Evolutionary conservation across 2,329 filamentous ascomycete species (phyloP).

Genomic region (Didymella exigua): DNA sequence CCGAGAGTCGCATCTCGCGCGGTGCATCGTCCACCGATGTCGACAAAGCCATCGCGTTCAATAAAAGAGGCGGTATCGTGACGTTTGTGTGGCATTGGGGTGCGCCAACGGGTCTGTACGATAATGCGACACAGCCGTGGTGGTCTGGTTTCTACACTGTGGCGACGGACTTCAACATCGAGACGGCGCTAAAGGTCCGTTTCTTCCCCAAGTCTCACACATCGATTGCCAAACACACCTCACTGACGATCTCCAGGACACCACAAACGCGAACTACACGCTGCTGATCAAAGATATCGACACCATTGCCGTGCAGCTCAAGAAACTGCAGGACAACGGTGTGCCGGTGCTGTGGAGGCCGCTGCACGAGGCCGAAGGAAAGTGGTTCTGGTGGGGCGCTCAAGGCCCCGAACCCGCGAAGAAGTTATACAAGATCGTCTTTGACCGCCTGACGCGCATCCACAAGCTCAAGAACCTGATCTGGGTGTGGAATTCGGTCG

Average conservation of each 20-base stretch:
- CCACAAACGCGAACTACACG: constrained; percentile 55
- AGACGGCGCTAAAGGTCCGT: constrained; percentile 50
- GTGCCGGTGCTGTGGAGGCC: constrained; percentile 57
- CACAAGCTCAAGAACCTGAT: constrained; percentile 57
- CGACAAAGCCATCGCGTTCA: constrained; percentile 55
- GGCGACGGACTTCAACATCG: constrained; percentile 58
- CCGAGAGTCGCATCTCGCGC: constrained; percentile 52
- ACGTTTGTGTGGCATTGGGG: constrained; percentile 59
- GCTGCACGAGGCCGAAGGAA: constrained; percentile 58
- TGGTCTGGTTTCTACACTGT: constrained; percentile 58
- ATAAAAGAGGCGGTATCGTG: constrained; percentile 54
- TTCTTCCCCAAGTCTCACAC: no score
- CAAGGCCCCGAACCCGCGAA: constrained; percentile 55
- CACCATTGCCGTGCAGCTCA: constrained; percentile 55
- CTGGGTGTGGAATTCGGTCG: constrained; percentile 59
- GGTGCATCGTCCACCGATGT: constrained; percentile 52
- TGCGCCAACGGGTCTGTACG: constrained; percentile 54
- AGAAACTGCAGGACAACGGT: constrained; percentile 51
- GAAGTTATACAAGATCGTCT: constrained; percentile 53
- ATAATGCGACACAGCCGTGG: constrained; percentile 55
- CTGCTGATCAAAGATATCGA: constrained; percentile 57
- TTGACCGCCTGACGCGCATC: constrained; percentile 52
- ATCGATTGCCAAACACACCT: no score
- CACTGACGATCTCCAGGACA: no score
- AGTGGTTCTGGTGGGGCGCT: constrained; percentile 61